Conservation (phyloP, 1,284 basidiomycete genomes). For the Malassezia dermatis region DNA sequence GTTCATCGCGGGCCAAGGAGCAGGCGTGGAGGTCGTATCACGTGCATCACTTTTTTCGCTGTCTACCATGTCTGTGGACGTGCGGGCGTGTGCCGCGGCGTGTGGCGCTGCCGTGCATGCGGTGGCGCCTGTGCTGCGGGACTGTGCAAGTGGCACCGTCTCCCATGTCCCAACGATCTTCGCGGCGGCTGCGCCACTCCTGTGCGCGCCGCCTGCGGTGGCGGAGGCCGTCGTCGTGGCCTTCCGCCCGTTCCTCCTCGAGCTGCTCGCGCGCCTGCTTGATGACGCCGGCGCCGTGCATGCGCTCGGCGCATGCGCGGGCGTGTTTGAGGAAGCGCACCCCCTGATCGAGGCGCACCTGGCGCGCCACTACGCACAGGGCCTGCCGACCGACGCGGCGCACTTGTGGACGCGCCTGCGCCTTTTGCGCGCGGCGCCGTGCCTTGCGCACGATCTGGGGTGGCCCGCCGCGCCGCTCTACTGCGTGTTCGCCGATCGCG, state of each 20-base stretch:
- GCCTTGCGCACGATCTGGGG: not conserved
- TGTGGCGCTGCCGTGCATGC: not conserved
- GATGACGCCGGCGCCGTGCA: constrained; percentile 12
- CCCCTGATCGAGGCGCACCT: not conserved
- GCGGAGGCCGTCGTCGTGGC: constrained; percentile 29
- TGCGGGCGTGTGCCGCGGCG: constrained; percentile 11
- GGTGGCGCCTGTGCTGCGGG: not conserved
- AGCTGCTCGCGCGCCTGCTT: constrained; percentile 25
- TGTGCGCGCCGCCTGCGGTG: constrained; percentile 27
- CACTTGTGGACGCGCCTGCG: constrained; percentile 11
- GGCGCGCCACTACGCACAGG: constrained; percentile 18
- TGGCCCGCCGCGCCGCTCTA: constrained; percentile 19
- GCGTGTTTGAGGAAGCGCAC: constrained; percentile 27
- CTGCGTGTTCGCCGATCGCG: constrained; percentile 7
- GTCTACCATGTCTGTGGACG: not conserved
- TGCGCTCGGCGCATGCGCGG: constrained; percentile 30
- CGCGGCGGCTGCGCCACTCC: constrained; percentile 19
- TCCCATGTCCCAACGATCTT: not conserved
- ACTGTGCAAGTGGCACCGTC: not conserved
- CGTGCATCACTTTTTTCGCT: not conserved
- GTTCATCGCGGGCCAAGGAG: constrained; percentile 12
- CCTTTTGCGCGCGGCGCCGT: constrained; percentile 16
- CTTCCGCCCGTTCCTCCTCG: constrained; percentile 39
- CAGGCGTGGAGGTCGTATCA: not conserved
- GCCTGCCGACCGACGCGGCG: constrained; percentile 16